Base-by-base conservation (phyloP, 2,329 filamentous ascomycete genomes). In the Epichloe brachyelytri region DNA sequence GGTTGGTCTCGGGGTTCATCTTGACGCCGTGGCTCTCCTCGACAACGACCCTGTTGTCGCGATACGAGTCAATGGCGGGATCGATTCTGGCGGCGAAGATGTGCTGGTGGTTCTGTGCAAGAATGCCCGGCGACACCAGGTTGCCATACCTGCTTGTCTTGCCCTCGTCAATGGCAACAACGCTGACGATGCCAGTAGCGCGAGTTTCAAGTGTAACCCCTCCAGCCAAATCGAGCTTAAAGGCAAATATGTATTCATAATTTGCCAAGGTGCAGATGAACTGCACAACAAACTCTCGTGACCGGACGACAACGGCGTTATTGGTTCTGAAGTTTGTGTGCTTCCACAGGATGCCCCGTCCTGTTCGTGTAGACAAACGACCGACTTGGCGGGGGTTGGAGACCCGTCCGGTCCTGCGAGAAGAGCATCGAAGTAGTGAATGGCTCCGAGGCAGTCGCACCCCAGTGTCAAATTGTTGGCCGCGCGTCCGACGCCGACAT, bases 271-370 rank as follows among this genome's bases (percentile, higher is more conserved):
- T 86, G 57, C 82, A 78, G 62, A 86, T 82, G 60, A 77, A 83
- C 59, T 86, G 83, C 3, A 87, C 65, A 0, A 86, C 79, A 1
- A 87, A 68, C 57, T 83, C 76, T 3, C 83, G 72, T 51, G 73
- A 70, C 5, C 83, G 72, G 0, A 76, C 76, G 0, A 85, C 78
- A 0, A 79, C 77, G 0, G 80, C 79, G 10, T 77, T 71, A 10
- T 72, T 71, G 0, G 80, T 86, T n/a, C 82, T 73, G 65, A 74
- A 82, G 65, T 86, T 84, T 20, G 81, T 76, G 66, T 86, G 83
- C 61, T 86, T 86, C 81, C 82, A 86, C 20, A 77, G 72, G 46
- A 87, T 82, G 2, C 83, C 84, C 79, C 77, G 60, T 87, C 84
- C 59, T 85, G 77, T 64, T 87, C 83, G 59, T 87, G 83, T 2